These are phyloP conservation scores for Potentilla sterilis DNA, from an alignment of 306 rosid species.

Conservation along the genomic window DNA sequence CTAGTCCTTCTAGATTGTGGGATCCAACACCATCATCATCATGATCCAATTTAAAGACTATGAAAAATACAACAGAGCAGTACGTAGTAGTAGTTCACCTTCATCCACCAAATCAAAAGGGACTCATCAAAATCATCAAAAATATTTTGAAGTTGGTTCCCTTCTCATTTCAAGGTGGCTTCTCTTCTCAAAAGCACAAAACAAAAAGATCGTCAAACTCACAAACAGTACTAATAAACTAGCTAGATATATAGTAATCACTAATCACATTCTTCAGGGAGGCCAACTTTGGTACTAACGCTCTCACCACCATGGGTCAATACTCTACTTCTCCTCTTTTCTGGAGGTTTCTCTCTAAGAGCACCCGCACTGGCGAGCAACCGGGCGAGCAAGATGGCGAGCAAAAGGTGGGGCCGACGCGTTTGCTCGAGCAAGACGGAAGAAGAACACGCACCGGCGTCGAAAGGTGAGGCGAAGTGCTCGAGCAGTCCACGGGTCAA, in stretches of 20 bases:
- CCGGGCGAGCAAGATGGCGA: too few relatives aligned
- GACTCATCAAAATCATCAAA: not conserved
- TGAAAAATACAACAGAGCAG: constrained; percentile 1
- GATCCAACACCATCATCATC: constrained; percentile 1
- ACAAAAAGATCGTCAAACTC: constrained; percentile 3
- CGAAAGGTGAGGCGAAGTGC: too few relatives aligned
- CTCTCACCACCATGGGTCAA: too few relatives aligned
- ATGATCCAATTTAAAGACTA: not conserved
- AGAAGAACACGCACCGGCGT: too few relatives aligned
- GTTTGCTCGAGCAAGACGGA: too few relatives aligned
- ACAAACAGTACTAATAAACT: too few relatives aligned
- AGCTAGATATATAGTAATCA: not conserved
- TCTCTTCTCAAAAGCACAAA: constrained; percentile 14
- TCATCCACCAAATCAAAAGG: constrained; percentile 18
- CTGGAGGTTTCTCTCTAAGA: too few relatives aligned
- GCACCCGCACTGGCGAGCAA: too few relatives aligned
- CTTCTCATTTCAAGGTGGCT: constrained; percentile 11
- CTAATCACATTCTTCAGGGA: not conserved
- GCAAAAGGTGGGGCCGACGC: too few relatives aligned
- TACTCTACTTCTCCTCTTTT: too few relatives aligned
- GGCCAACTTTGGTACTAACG: too few relatives aligned
- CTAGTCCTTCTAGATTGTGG: not conserved
- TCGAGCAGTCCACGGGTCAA: too few relatives aligned
- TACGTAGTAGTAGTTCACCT: constrained; percentile 8
- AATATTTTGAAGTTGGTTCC: not conserved